Base-by-base conservation (phyloP, 129 eudicot species). In the Gnaphalium uliginosum region DNA sequence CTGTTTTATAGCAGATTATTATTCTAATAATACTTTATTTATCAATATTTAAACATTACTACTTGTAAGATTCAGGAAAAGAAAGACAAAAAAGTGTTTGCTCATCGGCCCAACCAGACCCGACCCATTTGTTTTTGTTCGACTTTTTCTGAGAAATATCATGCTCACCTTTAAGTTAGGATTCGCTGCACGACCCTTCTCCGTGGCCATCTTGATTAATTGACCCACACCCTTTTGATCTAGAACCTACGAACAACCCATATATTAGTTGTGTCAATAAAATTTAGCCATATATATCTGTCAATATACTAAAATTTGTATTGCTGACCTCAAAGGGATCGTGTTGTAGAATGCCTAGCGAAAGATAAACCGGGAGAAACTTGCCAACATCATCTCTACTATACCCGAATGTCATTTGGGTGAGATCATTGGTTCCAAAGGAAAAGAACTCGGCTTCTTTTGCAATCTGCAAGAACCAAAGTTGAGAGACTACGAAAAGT, bases 191-290 rank as follows among this genome's bases (percentile, higher is more conserved):
- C 99, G 99, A 11, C 99, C 99, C 74, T 72, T 87, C 57, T 95
- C 96, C 0, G 92, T 95, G 53, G 99, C 99, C 79, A 89, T 88
- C 86, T 89, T 91, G 78, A 95, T 75, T 71, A 95, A 88, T 74
- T 95, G 97, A 61, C 99, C 99, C 3, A 95, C 99, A 24, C 99
- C 99, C 67, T 89, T 87, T 74, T 91, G 99, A 75, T 95, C 99
- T 25, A 95, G 89, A 18, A 95, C 99, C 99, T 95, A 64, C 8
- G 35, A 73, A 58, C 54, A 25, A 56, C 1, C 19, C n/a, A 32
- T 51, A 50, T 18, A 23, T 19, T 37, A 13, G 3, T 46, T 26
- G 57, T 71, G 70, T 76, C 65, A 70, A 41, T 64, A 69, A 67
- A 23, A 6, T 1, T 43, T 32, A 14, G 72, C 23, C 5, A 29